Evolutionary conservation across 352 stramenopile species (phyloP), one percentile per base, ranked within the genome.

Genomic region (Pythium oligandrum): DNA sequence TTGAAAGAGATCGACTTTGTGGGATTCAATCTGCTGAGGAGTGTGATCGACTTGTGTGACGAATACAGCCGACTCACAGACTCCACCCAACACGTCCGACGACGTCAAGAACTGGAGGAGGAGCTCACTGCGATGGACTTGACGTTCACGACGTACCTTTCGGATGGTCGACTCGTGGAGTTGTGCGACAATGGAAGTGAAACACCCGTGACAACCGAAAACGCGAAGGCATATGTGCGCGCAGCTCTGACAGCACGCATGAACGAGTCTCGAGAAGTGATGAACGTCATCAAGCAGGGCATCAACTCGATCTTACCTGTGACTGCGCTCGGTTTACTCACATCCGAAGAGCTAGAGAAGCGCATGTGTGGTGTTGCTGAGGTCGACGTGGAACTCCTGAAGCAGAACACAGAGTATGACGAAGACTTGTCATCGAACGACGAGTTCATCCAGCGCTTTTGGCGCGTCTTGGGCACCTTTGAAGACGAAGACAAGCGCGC

Each of bases 391-490:
- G 67, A 71, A 37, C 40, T 94, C 5, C 59, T 94, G 33, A 72
- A 84, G 55, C 61, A 61, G 5, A 90, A 92, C 46, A 94, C 84
- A 1, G 84, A 94, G 44, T 93, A 94, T 55, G 82, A 91, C 54
- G 84, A 94, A 61, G 83, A 88, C 6, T 52, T 93, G 26, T 76
- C 67, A 7, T 38, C 66, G 0, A 66, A 69, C 1, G 76, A 93
- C 49, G 76, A 84, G 46, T 88, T 82, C 42, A 75, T 94, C 30
- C 73, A 84, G 59, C 64, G 83, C 9, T 92, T 94, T 48, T 94
- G 84, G 84, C 74, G 79, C 2, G 78, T 93, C 26, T 62, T 94
- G 6, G 60, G 68, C 17, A 68, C 51, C 17, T 71, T 92, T 47
- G 71, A 71, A 12, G 65, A 85, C 26, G 68, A 88, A 7, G 80